Percentiles rank a stretch among this genome's conserved stretches.
Conservation (phyloP, 257 asterid genomes). For the Petunia secreta region DNA sequence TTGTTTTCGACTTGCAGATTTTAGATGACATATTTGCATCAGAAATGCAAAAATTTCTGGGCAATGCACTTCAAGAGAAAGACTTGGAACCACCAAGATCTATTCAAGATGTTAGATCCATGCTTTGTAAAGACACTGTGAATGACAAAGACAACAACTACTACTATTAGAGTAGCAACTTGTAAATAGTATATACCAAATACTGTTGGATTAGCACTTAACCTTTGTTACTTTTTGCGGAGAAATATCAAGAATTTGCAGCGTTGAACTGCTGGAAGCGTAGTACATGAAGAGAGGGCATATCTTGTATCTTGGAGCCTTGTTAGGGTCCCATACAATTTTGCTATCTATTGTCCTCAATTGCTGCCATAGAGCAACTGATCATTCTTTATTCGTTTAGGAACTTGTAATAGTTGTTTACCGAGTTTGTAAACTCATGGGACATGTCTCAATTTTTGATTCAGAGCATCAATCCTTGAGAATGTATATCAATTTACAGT, state of each 20-base stretch:
- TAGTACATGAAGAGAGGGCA: constrained; percentile 9
- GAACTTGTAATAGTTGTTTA: not conserved
- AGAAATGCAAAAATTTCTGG: constrained; percentile 78
- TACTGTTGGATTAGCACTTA: not conserved
- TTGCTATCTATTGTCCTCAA: not conserved
- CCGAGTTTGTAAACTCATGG: not conserved
- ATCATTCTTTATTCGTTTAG: constrained; percentile 22
- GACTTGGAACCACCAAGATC: constrained; percentile 83
- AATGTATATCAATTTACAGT: not conserved
- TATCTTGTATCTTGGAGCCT: too few relatives aligned
- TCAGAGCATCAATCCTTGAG: not conserved
- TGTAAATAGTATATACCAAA: constrained; percentile 22
- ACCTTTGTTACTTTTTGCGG: not conserved
- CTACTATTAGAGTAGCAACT: constrained; percentile 47
- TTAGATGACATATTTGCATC: constrained; percentile 83
- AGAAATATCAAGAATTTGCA: not conserved
- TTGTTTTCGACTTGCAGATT: constrained; percentile 48
- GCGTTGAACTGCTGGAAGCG: not conserved
- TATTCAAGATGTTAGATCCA: constrained; percentile 77
- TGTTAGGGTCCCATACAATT: not conserved
- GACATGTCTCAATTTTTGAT: not conserved
- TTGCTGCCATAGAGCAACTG: constrained; percentile 10
- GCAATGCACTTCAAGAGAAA: constrained; percentile 73
- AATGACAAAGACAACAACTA: constrained; percentile 65
- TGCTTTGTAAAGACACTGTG: constrained; percentile 76